Evolutionary conservation across 257 asterid species (phyloP).

Genomic region (Paulownia fortunei): DNA sequence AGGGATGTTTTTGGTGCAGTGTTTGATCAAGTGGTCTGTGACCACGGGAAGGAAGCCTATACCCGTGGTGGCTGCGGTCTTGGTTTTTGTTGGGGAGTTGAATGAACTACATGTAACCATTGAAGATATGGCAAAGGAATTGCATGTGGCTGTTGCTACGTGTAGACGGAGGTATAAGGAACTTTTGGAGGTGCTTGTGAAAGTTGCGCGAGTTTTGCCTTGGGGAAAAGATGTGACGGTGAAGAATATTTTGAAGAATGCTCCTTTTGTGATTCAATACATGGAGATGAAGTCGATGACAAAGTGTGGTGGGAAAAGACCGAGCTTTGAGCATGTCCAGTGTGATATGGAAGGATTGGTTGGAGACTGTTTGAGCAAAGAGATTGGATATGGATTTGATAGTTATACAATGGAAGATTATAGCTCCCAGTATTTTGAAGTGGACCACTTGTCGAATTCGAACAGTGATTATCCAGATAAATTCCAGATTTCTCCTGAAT

Average conservation of each 20-base stretch:
- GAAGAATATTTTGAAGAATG: slow-evolving; percentile 73
- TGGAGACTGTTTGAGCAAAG: slow-evolving; percentile 55
- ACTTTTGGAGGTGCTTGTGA: slow-evolving; percentile 67
- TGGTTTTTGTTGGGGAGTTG: slow-evolving; percentile 68
- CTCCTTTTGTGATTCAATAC: slow-evolving; percentile 75
- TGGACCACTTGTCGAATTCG: slow-evolving; percentile 27
- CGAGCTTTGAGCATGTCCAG: slow-evolving; percentile 36
- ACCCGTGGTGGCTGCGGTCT: slow-evolving; percentile 83
- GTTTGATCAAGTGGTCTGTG: slow-evolving; percentile 86
- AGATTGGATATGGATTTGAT: slow-evolving; percentile 34
- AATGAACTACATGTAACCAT: slow-evolving; percentile 58
- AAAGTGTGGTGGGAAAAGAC: slow-evolving; percentile 27
- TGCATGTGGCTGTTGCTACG: slow-evolving; percentile 58
- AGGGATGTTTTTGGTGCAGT: slow-evolving; percentile 81
- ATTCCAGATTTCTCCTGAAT: slow-evolving; percentile 66
- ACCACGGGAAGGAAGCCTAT: slow-evolving; percentile 82
- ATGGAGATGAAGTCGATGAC: slow-evolving; percentile 78
- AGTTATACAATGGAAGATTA: slow-evolving; percentile 27
- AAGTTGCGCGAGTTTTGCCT: slow-evolving; percentile 71
- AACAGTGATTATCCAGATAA: slow-evolving; percentile 38
- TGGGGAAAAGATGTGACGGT: slow-evolving; percentile 83
- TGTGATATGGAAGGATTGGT: slow-evolving; percentile 59
- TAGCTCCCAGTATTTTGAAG: slow-evolving; percentile 54
- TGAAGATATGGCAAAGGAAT: slow-evolving; percentile 59
- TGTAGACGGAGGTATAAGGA: slow-evolving; percentile 78